These are phyloP conservation scores for Tolypocladium nubicola DNA, from an alignment of 2,329 filamentous ascomycete species.

Conservation along the genomic window DNA sequence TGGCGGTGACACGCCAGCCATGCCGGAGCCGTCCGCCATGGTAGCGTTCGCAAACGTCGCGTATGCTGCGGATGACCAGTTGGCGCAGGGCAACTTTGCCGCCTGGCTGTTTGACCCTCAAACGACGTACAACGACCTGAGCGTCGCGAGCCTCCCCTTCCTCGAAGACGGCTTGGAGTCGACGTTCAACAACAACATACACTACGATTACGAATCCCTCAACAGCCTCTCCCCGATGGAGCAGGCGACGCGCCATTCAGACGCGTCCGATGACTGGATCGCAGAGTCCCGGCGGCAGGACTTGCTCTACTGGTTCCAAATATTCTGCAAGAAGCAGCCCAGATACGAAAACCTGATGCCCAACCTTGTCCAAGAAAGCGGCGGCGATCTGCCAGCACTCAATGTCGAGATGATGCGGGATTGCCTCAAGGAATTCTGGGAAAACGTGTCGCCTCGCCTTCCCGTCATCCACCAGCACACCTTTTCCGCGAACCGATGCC, in stretches of 20 bases:
- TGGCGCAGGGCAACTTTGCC: constrained; percentile 34
- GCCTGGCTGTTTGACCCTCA: constrained; percentile 41
- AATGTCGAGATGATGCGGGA: constrained; percentile 75
- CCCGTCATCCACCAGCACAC: constrained; percentile 84
- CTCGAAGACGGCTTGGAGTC: constrained; percentile 39
- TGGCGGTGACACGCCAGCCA: constrained; percentile 13
- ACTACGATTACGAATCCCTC: constrained; percentile 40
- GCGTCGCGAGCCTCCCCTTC: constrained; percentile 33
- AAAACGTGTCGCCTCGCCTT: constrained; percentile 72
- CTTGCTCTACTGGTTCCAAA: constrained; percentile 30
- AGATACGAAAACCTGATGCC: constrained; percentile 23
- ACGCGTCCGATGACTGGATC: constrained; percentile 32
- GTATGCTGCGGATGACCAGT: constrained; percentile 19
- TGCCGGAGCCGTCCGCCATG: constrained; percentile 22
- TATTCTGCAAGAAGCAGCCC: constrained; percentile 32
- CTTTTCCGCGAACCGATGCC: constrained; percentile 70
- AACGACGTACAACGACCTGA: constrained; percentile 28
- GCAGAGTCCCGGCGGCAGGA: constrained; percentile 34
- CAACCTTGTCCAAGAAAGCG: constrained; percentile 26
- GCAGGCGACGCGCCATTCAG: constrained; percentile 26
- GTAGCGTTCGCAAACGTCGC: constrained; percentile 14
- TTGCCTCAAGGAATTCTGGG: constrained; percentile 82
- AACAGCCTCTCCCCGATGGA: constrained; percentile 36
- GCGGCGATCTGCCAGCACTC: constrained; percentile 38
- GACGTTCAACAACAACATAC: constrained; percentile 38